Evolutionary conservation across 129 eudicot genomes (phyloP), one percentile per base, ranked within the genome.

Genomic region (Flaveria bidentis): DNA sequence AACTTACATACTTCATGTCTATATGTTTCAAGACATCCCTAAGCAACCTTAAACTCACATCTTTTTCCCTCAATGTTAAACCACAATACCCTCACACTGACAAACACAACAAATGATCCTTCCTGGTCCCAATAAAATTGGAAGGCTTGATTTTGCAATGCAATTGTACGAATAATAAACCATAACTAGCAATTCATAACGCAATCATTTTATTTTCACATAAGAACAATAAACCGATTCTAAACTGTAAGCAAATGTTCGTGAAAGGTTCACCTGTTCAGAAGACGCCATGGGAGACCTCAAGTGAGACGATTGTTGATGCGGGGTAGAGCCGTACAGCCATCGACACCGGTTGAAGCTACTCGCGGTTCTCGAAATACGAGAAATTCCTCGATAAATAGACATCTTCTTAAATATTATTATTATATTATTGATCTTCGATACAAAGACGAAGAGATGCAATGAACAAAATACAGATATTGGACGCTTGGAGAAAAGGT

Each of bases 311-410:
- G 76, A 61, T 20, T 66, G 79, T 2, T 78, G 86, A 57, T 81
- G 69, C 42, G 58, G 52, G 41, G 77, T 45, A 45, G 80, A 60
- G 12, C 78, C 57, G 83, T 78, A 73, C 9, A 83, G 44, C 86
- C 84, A 78, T 84, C 89, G 81, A 57, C 86, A 73, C 30, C 86
- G 89, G 55, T 53, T 85, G 78, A 77, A 82, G 65, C 81, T 75
- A 14, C 77, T 75, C 30, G 68, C 61, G 8, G 64, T 65, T 83
- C 89, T 82, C 42, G 84, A 63, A 14, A 87, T 23, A 58, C 91
- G 85, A 78, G 80, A 56, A 22, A 87, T 55, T 57, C 88, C 89
- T 78, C 89, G 79, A 15, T 74, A 69, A 13, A 67, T 47, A 9
- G 73, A 71, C 96, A 89, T 86, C 72, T 64, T 81, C 28, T 17